Base-by-base conservation (phyloP, 768 basidiomycete genomes). In the Trametes maxima region DNA sequence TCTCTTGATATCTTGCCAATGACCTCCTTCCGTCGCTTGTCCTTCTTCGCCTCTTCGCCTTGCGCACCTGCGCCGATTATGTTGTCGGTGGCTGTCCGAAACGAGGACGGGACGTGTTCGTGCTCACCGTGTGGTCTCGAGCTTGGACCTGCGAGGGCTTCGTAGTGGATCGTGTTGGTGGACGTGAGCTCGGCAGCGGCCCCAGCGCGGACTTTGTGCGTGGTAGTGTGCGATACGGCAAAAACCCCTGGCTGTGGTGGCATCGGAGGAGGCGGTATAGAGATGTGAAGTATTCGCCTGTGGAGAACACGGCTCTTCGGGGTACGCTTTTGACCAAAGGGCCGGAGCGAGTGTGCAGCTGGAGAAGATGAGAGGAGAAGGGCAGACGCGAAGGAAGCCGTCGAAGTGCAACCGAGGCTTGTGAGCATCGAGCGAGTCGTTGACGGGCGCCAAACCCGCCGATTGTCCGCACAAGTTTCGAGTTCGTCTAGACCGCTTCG, bases 241-340 rank as follows among this genome's bases (percentile, higher is more conserved):
- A 90, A 90, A 63, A 89, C 76, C 54, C 88, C 88, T 65, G 83
- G 85, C 63, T 88, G 86, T 46, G 88, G 88, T 50, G 87, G 87
- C 85, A 88, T 88, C 21, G 40, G 39, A n/a, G 19, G 22, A 6
- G 22, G 36, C 21, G 11, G 17, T 16, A n/a, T 40, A 44, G 17
- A 16, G 16, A 4, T 19, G 33, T 25, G 44, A 52, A 40, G 21
- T 21, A 14, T 59, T 3, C 7, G 19, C 5, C 16, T 8, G 2
- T n/a, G 49, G 1, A 6, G n/a, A 11, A 12, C n/a, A 16, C 49
- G 2, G 8, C 6, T 8, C 28, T 33, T 33, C 28, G 28, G 4
- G 28, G 28, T 33, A 33, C 28, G 28, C 8, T 33, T 33, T 33
- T 3, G 3, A 8, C 8, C 8, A 33, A 33, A 8, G 28, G 8